These are phyloP conservation scores for Cyberlindnera amylophila DNA, from an alignment of 805 yeast species.

Conservation along the genomic window DNA sequence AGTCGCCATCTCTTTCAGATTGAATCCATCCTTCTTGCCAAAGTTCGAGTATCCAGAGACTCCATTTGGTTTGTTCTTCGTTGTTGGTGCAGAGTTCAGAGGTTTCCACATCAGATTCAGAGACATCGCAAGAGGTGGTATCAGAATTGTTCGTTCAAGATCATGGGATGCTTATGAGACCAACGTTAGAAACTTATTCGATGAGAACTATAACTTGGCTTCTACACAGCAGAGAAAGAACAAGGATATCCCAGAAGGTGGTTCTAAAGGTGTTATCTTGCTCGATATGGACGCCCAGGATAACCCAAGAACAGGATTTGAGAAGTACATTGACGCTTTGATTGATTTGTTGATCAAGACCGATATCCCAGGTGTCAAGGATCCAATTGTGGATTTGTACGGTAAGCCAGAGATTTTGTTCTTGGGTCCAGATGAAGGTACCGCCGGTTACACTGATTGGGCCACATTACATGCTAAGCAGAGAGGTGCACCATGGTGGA, in stretches of 20 bases:
- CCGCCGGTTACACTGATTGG: constrained; percentile 95
- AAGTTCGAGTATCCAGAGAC: constrained; percentile 83
- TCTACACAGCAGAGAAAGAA: constrained; percentile 94
- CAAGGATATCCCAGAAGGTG: constrained; percentile 99
- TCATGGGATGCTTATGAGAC: constrained; percentile 79
- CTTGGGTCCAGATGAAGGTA: constrained; percentile 99
- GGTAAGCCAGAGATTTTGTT: constrained; percentile 84
- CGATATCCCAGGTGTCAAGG: constrained; percentile 39
- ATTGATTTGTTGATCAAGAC: constrained; percentile 77
- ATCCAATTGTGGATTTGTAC: constrained; percentile 75
- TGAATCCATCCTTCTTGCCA: constrained; percentile 85
- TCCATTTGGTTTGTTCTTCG: constrained; percentile 91
- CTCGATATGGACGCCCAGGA: constrained; percentile 69
- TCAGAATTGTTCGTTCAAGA: constrained; percentile 87
- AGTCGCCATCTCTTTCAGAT: constrained; percentile 90
- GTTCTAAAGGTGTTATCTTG: constrained; percentile 94
- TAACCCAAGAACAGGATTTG: constrained; percentile 78
- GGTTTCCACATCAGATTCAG: constrained; percentile 97
- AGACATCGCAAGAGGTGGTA: constrained; percentile 98
- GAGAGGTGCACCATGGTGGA: constrained; percentile 98
- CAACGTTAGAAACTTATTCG: constrained; percentile 85
- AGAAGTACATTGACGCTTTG: constrained; percentile 88
- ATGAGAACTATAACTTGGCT: constrained; percentile 94
- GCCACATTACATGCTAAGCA: constrained; percentile 89
- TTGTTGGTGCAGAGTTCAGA: constrained; percentile 94